These are phyloP conservation scores for Pestalotiopsis sp. DNA, from an alignment of 2,329 filamentous ascomycete species.

Conservation along the genomic window DNA sequence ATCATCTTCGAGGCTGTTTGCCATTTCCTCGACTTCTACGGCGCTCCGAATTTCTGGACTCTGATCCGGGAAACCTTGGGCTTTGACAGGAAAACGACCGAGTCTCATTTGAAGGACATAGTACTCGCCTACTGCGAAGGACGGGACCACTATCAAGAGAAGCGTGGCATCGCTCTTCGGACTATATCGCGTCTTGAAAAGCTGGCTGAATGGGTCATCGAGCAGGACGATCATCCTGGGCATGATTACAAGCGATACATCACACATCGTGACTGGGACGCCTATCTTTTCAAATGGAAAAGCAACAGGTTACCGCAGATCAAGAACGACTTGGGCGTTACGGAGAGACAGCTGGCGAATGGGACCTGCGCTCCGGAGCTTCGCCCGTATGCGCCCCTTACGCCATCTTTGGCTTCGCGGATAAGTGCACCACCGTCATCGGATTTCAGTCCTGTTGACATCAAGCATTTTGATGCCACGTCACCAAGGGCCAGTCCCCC, in stretches of 20 bases:
- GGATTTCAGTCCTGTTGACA: background rate
- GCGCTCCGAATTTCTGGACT: slow-evolving; percentile 9
- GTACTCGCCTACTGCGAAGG: slow-evolving; percentile 6
- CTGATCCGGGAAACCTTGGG: background rate
- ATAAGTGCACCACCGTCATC: background rate
- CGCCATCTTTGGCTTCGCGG: background rate
- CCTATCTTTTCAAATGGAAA: background rate
- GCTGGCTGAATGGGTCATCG: background rate
- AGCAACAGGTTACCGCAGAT: background rate
- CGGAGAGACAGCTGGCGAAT: background rate
- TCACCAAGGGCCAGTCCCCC: background rate
- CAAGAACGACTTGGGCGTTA: background rate
- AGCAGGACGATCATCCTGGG: background rate
- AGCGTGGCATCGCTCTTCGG: background rate
- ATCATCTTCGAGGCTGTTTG: slow-evolving; percentile 13
- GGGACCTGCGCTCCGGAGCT: background rate
- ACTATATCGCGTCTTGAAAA: background rate
- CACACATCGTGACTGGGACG: background rate
- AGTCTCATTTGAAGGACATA: slow-evolving; percentile 1
- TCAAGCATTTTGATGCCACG: background rate
- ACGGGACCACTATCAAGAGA: background rate
- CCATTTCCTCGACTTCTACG: slow-evolving; percentile 10
- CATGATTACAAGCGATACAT: background rate
- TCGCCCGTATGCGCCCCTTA: background rate
- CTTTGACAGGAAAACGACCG: background rate